Evolutionary conservation across 2,329 filamentous ascomycete genomes (phyloP).

Genomic region (Corynespora cassiicola): DNA sequence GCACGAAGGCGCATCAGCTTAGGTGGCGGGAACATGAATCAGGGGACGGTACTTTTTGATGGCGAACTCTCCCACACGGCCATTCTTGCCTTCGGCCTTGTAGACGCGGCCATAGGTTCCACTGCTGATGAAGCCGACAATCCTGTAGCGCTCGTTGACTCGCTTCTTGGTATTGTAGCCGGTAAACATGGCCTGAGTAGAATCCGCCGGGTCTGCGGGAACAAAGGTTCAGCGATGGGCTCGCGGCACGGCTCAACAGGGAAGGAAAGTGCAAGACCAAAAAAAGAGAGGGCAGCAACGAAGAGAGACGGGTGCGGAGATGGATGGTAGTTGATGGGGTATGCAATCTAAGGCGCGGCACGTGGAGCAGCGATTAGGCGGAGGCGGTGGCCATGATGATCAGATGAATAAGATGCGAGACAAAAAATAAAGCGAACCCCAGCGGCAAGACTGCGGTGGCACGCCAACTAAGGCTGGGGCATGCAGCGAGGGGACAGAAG

Average conservation of each 20-base stretch:
- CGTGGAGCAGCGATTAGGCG: slow-evolving; percentile 22
- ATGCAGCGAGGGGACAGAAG: slow-evolving; percentile 3
- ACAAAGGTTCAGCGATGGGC: slow-evolving; percentile 7
- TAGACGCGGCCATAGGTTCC: slow-evolving; percentile 98
- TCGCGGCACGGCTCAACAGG: slow-evolving; percentile 1
- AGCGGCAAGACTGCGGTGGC: not conserved
- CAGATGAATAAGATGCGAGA: slow-evolving; percentile 5
- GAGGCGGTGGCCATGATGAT: slow-evolving; percentile 18
- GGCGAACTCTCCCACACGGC: slow-evolving; percentile 82
- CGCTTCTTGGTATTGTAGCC: slow-evolving; percentile 76
- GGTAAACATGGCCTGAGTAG: slow-evolving; percentile 48
- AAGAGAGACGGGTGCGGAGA: slow-evolving; percentile 1
- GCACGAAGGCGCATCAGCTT: slow-evolving; percentile 23
- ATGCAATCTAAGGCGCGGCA: slow-evolving; percentile 15
- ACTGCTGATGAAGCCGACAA: slow-evolving; percentile 97
- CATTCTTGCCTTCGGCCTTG: slow-evolving; percentile 83
- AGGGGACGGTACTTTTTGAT: slow-evolving; percentile 82
- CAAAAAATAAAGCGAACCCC: not conserved
- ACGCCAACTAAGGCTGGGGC: not conserved
- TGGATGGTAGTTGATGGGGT: slow-evolving; percentile 4
- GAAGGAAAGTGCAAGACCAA: slow-evolving; percentile 5
- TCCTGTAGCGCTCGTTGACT: slow-evolving; percentile 91
- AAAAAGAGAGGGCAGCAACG: slow-evolving; percentile 2
- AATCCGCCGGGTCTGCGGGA: slow-evolving; percentile 32
- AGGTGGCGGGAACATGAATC: slow-evolving; percentile 4